phyloP scores from a whole-genome alignment of 345 rosid genomes.

The Aquilaria sinensis region DNA sequence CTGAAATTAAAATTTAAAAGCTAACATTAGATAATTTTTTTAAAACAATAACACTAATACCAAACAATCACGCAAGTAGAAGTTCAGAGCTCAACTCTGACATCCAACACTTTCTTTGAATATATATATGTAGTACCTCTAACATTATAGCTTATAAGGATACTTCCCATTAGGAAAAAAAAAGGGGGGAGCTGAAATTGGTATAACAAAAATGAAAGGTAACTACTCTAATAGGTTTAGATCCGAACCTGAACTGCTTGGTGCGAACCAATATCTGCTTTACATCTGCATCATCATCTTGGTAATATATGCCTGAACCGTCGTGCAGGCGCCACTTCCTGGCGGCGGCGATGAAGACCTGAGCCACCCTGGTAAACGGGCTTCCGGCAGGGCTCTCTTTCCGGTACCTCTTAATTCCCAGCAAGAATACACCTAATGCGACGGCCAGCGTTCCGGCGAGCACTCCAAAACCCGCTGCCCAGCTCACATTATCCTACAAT shows the following conservation, averaged over 20 bases:
- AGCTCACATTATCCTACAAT: conserved; percentile 64
- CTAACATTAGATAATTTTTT: no score
- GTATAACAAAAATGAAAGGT: no score
- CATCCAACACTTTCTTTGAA: no score
- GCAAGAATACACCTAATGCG: conserved; percentile 42
- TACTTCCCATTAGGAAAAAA: no score
- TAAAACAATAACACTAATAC: no score
- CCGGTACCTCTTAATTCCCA: conserved; percentile 52
- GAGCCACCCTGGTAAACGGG: conserved; percentile 59
- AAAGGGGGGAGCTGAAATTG: no score
- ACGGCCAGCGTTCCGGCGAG: conserved; percentile 40
- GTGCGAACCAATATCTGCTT: conserved; percentile 36
- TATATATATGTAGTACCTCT: no score
- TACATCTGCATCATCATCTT: conserved; percentile 18
- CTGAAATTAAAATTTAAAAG: no score
- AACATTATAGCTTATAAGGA: no score
- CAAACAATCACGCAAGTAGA: no score
- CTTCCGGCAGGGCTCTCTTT: conserved; percentile 57
- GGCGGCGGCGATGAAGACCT: conserved; percentile 62
- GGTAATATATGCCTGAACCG: conserved; percentile 27
- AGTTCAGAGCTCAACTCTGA: no score
- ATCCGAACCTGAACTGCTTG: conserved; percentile 46
- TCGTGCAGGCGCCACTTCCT: conserved; percentile 48
- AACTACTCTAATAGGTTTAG: no score
- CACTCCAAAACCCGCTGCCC: conserved; percentile 62